Evolutionary conservation across 2,329 filamentous ascomycete species (phyloP).

Genomic region (Neofusicoccum cordaticola): DNA sequence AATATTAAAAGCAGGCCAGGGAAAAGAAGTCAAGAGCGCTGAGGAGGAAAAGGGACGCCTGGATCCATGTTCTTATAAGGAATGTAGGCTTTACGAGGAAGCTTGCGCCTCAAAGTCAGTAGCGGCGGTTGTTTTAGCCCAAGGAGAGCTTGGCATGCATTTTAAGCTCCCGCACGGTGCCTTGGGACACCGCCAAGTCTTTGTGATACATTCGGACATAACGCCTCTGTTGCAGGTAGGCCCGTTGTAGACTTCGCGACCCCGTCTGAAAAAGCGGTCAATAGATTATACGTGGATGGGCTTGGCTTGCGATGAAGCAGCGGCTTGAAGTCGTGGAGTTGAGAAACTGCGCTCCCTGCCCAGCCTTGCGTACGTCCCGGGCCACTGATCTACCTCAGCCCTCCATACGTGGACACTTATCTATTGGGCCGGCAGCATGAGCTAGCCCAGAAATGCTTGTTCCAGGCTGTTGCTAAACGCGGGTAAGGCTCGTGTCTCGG

Average conservation of each 20-base stretch:
- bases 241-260: too few species aligned
- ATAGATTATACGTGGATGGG: background rate
- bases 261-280: too few species aligned
- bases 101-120: background rate
- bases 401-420: background rate
- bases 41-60: too few species aligned
- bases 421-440: background rate
- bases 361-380: background rate
- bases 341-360: background rate
- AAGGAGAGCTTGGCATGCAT: background rate
- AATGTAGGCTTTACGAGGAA: background rate
- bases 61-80: background rate
- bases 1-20: background rate
- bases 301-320: too few species aligned
- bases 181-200: background rate
- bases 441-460: background rate
- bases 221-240: background rate
- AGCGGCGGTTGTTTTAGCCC: background rate
- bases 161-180: background rate
- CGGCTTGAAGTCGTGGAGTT: background rate
- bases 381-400: background rate
- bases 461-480: background rate
- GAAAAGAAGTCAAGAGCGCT: too few species aligned
- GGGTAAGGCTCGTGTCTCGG: background rate
- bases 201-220: background rate